Evolutionary conservation across 495 filamentous ascomycete genomes (phyloP), one percentile per base, ranked within the genome.

Genomic region (Parmelia sp.): DNA sequence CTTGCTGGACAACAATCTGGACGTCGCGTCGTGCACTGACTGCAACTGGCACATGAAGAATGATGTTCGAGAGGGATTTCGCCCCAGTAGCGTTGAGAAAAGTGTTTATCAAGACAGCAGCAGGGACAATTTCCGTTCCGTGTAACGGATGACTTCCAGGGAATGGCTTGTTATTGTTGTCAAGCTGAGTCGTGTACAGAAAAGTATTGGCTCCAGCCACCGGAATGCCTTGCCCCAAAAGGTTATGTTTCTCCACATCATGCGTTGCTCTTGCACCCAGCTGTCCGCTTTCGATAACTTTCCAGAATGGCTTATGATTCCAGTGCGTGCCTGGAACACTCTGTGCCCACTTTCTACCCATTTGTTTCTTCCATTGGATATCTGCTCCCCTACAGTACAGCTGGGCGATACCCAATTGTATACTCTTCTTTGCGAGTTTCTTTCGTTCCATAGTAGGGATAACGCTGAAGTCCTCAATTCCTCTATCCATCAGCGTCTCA

Each of bases 241-340:
- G 36, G 36, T 37, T 37, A 12, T 37, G 36, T 37, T 37, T 37
- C 36, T 37, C 36, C 36, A 37, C 36, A 37, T 37, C 36, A 37
- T 37, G 36, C 36, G 12, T 37, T 5, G 36, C 36, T 6, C 36
- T 37, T 37, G 36, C 36, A 37, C 36, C 36, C 36, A 37, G 36
- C 36, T 5, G 36, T 25, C 69, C 68, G 37, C 66, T 69, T 25
- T 57, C 60, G 35, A 77, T 63, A 56, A 83, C 78, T 47, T 81
- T 77, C 82, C 82, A 86, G 67, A 81, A 81, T 51, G 74, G 76
- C 42, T 72, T 72, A 67, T 84, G 78, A 57, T 79, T 76, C 84
- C 84, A 87, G 11, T 77, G 60, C 10, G 72, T 76, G 69, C 65
- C 81, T 78, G 65, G 79, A 67, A 66, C 79, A 75, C 47, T 80